Evolutionary conservation across 371 early-diverging fungal species (phyloP), one percentile per base, ranked within the genome.

Genomic region (Choanephora cucurbitarum): DNA sequence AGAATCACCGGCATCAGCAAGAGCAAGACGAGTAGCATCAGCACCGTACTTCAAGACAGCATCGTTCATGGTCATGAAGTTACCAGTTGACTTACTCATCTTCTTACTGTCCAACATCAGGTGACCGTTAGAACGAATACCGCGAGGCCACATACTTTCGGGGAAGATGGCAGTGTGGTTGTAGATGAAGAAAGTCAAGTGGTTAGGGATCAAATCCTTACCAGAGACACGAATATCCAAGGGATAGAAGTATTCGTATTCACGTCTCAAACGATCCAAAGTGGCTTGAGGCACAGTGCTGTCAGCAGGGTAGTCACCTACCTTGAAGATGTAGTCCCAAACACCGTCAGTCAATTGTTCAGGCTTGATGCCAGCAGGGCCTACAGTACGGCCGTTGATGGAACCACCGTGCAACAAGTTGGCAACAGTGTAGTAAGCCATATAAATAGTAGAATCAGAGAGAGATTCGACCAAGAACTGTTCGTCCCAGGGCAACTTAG

Each of bases 1-100:
- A 51, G 86, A 76, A 72, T 99, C 99, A 60, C 99, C 99, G 55
- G 95, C 92, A 70, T 92, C 90, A 34, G 98, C 98, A 42, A 99
- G 82, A 11, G 96, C 91, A 75, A 99, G 84, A 55, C 99, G 91
- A 9, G 98, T 96, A 15, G 99, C 99, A 74, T 98, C 98, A 41
- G 98, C 98, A 60, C 99, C 98, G 67, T 91, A 99, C 67, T 88
- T 91, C 31, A 80, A 80, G 28, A 97, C 72, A 21, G 93, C 88
- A 52, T 99, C 92, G 22, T 81, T 75, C 53, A 98, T 84, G 42
- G 96, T 97, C 81, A 99, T 73, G 68, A 97, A 99, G 87, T 99
- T 99, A 46, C 99, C 99, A n/a, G 97, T 97, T 43, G 94, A 94
- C 84, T 99, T 99, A 69, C 96, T 89, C 99, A 99, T 99, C 87